Percentiles rank a stretch among this genome's conserved stretches.
phyloP scores from a whole-genome alignment of 257 asterid species.

The Primulina huaijiensis region DNA sequence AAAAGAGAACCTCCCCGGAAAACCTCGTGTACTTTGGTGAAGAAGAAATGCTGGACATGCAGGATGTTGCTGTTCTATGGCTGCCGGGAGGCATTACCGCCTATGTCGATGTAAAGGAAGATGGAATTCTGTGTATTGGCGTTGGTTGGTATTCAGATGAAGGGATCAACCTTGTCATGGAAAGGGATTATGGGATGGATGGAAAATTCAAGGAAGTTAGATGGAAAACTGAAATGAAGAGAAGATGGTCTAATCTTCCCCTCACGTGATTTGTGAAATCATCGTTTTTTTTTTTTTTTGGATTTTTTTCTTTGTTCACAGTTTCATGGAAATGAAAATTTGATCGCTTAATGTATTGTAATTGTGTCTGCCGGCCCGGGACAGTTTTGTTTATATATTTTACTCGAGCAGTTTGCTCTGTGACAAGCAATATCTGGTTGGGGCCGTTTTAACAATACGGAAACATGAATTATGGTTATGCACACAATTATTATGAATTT shows the following conservation, averaged over 20 bases:
- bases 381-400: too few relatives aligned
- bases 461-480: too few relatives aligned
- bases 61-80: constrained; percentile 81
- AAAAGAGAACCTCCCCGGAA: constrained; percentile 81
- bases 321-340: too few relatives aligned
- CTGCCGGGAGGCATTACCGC: constrained; percentile 95
- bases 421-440: too few relatives aligned
- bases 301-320: too few relatives aligned
- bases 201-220: constrained; percentile 93
- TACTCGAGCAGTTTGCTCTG: too few relatives aligned
- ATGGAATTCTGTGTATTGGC: constrained; percentile 82
- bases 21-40: constrained; percentile 64
- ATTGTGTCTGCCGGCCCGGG: too few relatives aligned
- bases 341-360: too few relatives aligned
- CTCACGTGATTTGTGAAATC: constrained; percentile 45
- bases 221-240: constrained; percentile 88
- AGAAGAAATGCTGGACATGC: constrained; percentile 89
- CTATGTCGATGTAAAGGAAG: constrained; percentile 84
- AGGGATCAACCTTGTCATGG: constrained; percentile 94
- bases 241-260: constrained; percentile 91
- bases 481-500: too few relatives aligned
- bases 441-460: too few relatives aligned
- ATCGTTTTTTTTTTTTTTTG: neutral
- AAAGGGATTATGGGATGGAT: constrained; percentile 88
- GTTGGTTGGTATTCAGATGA: constrained; percentile 97